A percentile compares a stretch with the other conserved stretches of the same genome.
Evolutionary conservation across 371 early-diverging fungal species (phyloP).

Genomic region (Mucor racemosus): DNA sequence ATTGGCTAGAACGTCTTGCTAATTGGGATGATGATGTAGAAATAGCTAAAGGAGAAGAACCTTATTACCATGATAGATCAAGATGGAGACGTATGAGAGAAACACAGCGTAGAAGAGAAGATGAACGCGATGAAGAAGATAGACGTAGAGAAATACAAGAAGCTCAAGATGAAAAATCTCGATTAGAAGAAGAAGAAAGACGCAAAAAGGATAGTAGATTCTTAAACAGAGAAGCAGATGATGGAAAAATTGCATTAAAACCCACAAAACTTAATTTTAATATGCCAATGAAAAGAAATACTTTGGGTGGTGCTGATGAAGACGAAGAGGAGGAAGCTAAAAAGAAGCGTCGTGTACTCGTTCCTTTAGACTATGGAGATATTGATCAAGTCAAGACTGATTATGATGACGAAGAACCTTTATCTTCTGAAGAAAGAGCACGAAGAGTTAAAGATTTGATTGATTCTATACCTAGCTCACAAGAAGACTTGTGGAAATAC

Average conservation of each 20-base stretch:
- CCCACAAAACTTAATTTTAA: constrained; percentile 58
- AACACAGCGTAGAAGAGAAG: constrained; percentile 65
- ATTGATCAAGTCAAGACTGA: constrained; percentile 18
- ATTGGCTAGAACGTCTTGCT: constrained; percentile 56
- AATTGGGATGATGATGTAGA: constrained; percentile 82
- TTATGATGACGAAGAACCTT: constrained; percentile 28
- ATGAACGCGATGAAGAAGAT: constrained; percentile 74
- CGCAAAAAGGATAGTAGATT: constrained; percentile 29
- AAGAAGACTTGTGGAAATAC: constrained; percentile 77
- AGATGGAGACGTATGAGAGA: constrained; percentile 75
- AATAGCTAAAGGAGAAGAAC: constrained; percentile 61
- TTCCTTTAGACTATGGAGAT: constrained; percentile 65
- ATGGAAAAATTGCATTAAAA: constrained; percentile 42
- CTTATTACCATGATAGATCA: constrained; percentile 75
- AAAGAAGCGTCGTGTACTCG: constrained; percentile 62
- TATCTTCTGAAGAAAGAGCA: constrained; percentile 61
- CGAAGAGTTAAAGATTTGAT: constrained; percentile 69
- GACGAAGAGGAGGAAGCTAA: constrained; percentile 62
- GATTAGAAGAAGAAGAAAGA: constrained; percentile 45
- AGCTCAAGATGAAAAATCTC: constrained; percentile 44
- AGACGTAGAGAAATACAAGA: constrained; percentile 64
- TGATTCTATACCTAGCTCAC: constrained; percentile 78
- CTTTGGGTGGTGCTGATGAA: constrained; percentile 58
- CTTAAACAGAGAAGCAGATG: constrained; percentile 39
- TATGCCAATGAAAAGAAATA: constrained; percentile 47